Base-by-base conservation (phyloP, 1,139 yeast genomes). In the Pichiaceae sp. region DNA sequence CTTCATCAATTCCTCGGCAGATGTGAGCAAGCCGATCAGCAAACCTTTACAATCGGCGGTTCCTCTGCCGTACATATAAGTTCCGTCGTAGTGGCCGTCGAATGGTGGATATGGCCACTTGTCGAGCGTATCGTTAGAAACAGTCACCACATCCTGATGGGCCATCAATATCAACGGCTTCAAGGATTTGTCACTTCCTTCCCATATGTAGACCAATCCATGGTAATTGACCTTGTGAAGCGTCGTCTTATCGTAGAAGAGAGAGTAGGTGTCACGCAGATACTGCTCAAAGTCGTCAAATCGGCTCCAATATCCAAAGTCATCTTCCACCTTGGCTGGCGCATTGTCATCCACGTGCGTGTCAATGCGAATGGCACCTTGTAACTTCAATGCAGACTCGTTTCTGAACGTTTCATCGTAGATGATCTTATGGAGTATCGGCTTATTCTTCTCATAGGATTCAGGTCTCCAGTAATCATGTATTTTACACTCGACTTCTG, bases 161-260 rank as follows among this genome's bases (percentile, higher is more conserved):
- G 70, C 74, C 43, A 68, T 58, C 37, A 70, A 56, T 39, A 70
- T 42, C 1, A 69, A 38, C 4, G 75, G 75, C 42, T 67, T 61
- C 40, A 65, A 34, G 43, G 43, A 32, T 39, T 53, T 42, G 56
- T 67, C 34, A 43, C 58, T 53, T 16, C 94, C 94, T 49, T 72
- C 60, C 80, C 85, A 79, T 20, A 78, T 70, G 52, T 67, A 75
- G 15, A 84, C 68, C 41, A 84, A 61, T 1, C 87, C 91, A 44
- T 75, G 71, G 27, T 74, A 68, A 51, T 84, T 83, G 36, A 83
- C 76, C 27, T 62, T 66, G 34, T 75, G 77, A 24, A 77, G 62
- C 37, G 64, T 62, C 39, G 78, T 56, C 17, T 65, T 50, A 30
- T 61, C 45, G 50, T 74, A 72, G 14, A 81, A 71, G 32, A 62